Evolutionary conservation across 1,284 basidiomycete genomes (phyloP).

Genomic region (Trametes hirsuta): DNA sequence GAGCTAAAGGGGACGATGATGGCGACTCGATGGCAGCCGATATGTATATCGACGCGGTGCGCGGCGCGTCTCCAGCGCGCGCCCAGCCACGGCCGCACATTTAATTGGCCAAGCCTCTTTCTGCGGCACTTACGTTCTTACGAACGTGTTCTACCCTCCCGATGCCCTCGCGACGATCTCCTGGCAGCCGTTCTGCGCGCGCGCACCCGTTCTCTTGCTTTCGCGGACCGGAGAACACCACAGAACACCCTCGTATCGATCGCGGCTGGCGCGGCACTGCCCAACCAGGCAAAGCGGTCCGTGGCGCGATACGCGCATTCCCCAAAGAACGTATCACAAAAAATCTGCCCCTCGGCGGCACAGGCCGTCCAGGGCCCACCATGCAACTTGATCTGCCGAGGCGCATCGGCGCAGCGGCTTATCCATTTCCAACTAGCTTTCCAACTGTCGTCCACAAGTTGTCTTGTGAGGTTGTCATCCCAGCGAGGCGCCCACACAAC

Average conservation of each 20-base stretch:
- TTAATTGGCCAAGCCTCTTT: constrained; percentile 9
- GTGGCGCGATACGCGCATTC: constrained; percentile 12
- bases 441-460: background rate
- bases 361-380: constrained; percentile 1
- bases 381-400: background rate
- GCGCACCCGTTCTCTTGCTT: background rate
- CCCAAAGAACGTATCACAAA: constrained; percentile 13
- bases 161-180: constrained; percentile 15
- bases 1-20: constrained; percentile 37
- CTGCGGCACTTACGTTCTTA: constrained; percentile 10
- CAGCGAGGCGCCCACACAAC: too few relatives aligned
- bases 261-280: constrained; percentile 15
- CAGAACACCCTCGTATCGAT: constrained; percentile 18
- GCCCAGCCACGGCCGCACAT: background rate
- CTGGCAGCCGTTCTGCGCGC: background rate
- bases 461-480: background rate
- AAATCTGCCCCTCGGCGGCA: constrained; percentile 9
- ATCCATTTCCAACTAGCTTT: background rate
- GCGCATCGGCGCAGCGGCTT: background rate
- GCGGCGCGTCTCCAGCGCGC: background rate
- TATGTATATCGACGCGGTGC: constrained; percentile 9
- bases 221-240: background rate
- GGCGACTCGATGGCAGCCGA: constrained; percentile 25
- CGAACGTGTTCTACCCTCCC: constrained; percentile 17
- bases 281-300: constrained; percentile 14